These are phyloP conservation scores for Aspergillus baeticus DNA, from an alignment of 495 filamentous ascomycete genomes.

Conservation along the genomic window DNA sequence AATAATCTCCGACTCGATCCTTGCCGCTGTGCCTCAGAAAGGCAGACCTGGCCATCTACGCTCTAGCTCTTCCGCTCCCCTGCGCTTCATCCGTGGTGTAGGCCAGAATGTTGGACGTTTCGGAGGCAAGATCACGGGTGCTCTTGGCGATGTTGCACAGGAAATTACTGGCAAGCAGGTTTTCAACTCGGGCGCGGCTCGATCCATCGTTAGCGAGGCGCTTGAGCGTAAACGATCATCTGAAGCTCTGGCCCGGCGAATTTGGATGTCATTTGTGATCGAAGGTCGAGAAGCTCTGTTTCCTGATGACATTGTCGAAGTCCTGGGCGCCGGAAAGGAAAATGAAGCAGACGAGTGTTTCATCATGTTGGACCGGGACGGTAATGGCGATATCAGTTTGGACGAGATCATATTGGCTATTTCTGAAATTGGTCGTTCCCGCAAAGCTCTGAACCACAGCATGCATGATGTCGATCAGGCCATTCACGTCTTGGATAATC, in stretches of 20 bases:
- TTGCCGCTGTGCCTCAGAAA: slow-evolving; percentile 32
- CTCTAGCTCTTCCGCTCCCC: slow-evolving; percentile 66
- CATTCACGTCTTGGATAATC: slow-evolving; percentile 82
- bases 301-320: slow-evolving; percentile 79
- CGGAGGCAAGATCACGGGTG: slow-evolving; percentile 87
- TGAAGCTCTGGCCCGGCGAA: slow-evolving; percentile 83
- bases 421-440: slow-evolving; percentile 74
- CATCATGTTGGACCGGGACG: slow-evolving; percentile 73
- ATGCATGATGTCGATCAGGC: slow-evolving; percentile 98
- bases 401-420: slow-evolving; percentile 94
- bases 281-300: slow-evolving; percentile 81
- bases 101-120: slow-evolving; percentile 70
- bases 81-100: slow-evolving; percentile 67
- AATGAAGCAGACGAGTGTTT: slow-evolving; percentile 84
- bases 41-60: slow-evolving; percentile 36
- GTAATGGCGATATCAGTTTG: slow-evolving; percentile 88
- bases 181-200: slow-evolving; percentile 85
- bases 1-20: slow-evolving; percentile 78
- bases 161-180: slow-evolving; percentile 94
- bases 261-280: slow-evolving; percentile 98
- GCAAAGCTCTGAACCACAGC: slow-evolving; percentile 81
- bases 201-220: slow-evolving; percentile 84
- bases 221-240: slow-evolving; percentile 78
- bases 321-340: slow-evolving; percentile 70
- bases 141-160: slow-evolving; percentile 89